These are phyloP conservation scores for Fusarium palustre DNA, from an alignment of 2,329 filamentous ascomycete genomes.

Conservation along the genomic window DNA sequence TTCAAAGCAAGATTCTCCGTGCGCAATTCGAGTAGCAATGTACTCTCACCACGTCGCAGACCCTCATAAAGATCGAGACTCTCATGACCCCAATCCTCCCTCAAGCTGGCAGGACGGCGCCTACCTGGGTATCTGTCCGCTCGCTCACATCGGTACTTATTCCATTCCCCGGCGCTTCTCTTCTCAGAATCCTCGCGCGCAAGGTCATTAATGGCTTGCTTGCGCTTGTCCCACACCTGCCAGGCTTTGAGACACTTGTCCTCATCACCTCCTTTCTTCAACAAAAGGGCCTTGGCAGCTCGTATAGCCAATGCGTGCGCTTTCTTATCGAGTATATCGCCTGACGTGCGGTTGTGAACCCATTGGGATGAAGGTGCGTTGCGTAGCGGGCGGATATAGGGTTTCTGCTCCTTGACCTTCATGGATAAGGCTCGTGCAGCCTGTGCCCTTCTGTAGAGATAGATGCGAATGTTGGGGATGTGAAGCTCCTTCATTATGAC, in stretches of 20 bases:
- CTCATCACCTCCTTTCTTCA: background rate
- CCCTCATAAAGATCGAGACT: background rate
- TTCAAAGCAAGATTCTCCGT: conserved; percentile 1
- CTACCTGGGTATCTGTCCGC: background rate
- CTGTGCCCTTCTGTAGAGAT: background rate
- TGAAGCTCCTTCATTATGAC: conserved; percentile 20
- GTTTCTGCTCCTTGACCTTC: background rate
- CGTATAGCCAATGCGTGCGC: accelerated
- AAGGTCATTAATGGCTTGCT: background rate
- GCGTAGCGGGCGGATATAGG: background rate
- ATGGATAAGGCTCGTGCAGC: background rate
- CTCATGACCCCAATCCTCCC: background rate
- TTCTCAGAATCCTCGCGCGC: background rate
- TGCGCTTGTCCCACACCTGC: background rate
- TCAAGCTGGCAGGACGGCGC: background rate
- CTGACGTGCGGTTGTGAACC: background rate
- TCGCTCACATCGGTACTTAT: background rate
- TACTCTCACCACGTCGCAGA: background rate
- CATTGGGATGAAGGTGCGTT: background rate
- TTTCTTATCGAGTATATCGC: background rate
- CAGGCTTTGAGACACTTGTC: background rate
- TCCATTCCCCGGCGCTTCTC: background rate
- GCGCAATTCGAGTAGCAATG: conserved; percentile 1
- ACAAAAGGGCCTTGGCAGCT: background rate
- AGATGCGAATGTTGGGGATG: conserved; percentile 2